A percentile compares a stretch with the other conserved stretches of the same genome.
phyloP scores from a whole-genome alignment of 352 stramenopile species.

The Phytopythium kandeliae region DNA sequence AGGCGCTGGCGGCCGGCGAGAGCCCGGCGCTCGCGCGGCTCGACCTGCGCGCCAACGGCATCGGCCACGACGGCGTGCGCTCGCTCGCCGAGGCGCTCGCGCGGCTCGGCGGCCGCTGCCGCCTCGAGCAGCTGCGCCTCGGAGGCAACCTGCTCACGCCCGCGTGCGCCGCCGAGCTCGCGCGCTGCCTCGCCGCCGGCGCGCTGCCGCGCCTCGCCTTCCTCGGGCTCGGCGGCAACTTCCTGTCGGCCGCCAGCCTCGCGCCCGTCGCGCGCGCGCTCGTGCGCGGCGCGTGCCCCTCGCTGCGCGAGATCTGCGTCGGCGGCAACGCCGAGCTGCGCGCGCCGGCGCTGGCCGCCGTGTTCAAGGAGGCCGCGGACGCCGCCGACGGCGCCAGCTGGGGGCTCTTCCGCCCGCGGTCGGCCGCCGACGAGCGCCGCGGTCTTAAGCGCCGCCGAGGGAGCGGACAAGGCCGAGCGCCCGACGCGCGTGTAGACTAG shows the following conservation, averaged over 20 bases:
- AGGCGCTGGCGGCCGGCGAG: slow-evolving; percentile 4
- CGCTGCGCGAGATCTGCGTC: slow-evolving; percentile 18
- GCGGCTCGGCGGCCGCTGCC: neutral
- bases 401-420: slow-evolving; percentile 11
- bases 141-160: slow-evolving; percentile 20
- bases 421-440: neutral
- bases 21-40: slow-evolving; percentile 11
- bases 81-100: slow-evolving; percentile 9
- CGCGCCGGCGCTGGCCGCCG: slow-evolving; percentile 6
- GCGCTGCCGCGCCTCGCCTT: slow-evolving; percentile 12
- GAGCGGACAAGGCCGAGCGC: no score
- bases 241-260: slow-evolving; percentile 14
- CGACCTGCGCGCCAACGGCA: slow-evolving; percentile 21
- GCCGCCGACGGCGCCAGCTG: slow-evolving; percentile 11
- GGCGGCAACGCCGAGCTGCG: slow-evolving; percentile 15
- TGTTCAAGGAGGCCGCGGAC: slow-evolving; percentile 14
- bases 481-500: neutral
- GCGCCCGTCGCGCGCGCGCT: slow-evolving; percentile 10
- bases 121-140: slow-evolving; percentile 16
- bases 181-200: slow-evolving; percentile 4
- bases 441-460: slow-evolving; percentile 1
- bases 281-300: slow-evolving; percentile 8
- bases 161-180: slow-evolving; percentile 7
- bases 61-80: slow-evolving; percentile 18
- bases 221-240: slow-evolving; percentile 21